Conservation (phyloP, 2,329 filamentous ascomycete genomes). For the Aspergillus nomiae region DNA sequence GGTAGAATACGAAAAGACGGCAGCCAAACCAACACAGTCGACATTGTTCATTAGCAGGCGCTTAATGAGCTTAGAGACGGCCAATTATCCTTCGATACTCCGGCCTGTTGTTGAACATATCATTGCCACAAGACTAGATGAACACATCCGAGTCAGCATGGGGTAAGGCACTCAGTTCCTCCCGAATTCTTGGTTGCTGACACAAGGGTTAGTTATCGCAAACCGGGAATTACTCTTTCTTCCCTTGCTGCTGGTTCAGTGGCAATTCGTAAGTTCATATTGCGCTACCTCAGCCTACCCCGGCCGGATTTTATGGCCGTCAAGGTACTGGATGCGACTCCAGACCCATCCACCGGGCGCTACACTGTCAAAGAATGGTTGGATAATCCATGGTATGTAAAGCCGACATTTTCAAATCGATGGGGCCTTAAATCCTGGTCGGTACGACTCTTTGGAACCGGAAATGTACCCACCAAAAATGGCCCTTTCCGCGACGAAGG, state of each 20-base stretch:
- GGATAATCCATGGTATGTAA: constrained; percentile 30
- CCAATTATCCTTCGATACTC: constrained; percentile 10
- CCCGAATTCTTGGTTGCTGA: background rate
- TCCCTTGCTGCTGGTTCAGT: background rate
- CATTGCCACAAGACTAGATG: constrained; percentile 16
- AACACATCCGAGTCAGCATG: constrained; percentile 21
- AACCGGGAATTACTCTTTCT: background rate
- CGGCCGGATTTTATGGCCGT: constrained; percentile 4
- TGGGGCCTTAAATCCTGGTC: constrained; percentile 22
- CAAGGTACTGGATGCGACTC: constrained; percentile 2
- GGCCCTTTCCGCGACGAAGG: constrained; percentile 16
- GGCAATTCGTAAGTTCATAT: constrained; percentile 1
- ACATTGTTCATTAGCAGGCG: background rate
- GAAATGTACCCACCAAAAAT: constrained; percentile 21
- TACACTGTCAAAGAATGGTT: constrained; percentile 18
- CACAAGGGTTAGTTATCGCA: background rate
- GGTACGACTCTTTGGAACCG: constrained; percentile 20
- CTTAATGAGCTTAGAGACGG: background rate
- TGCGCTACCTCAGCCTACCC: constrained; percentile 10
- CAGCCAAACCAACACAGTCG: constrained; percentile 12
- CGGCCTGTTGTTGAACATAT: constrained; percentile 15
- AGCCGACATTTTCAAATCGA: constrained; percentile 22
- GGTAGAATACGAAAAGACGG: constrained; percentile 13
- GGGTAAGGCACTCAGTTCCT: constrained; percentile 8
- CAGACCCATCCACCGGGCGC: constrained; percentile 14